A percentile compares a stretch with the other conserved stretches of the same genome.
Evolutionary conservation across 345 rosid species (phyloP).

Genomic region (Camelina laxa): DNA sequence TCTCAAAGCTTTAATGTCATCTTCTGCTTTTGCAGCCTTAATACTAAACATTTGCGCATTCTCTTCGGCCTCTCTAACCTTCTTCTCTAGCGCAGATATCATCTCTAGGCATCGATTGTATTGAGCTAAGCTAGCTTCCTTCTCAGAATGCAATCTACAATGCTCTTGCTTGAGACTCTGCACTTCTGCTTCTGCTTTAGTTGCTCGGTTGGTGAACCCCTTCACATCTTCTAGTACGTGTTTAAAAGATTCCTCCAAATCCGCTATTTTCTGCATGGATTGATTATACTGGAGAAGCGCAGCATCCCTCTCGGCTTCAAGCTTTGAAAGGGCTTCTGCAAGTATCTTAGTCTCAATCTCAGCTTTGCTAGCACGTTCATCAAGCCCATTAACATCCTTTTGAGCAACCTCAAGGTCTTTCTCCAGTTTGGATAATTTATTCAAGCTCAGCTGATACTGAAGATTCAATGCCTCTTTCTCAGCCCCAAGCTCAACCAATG

Average conservation of each 20-base stretch:
- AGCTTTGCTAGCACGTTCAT: constrained; percentile 76
- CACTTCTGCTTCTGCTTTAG: constrained; percentile 68
- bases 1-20: constrained; percentile 61
- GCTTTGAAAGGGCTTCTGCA: constrained; percentile 64
- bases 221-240: constrained; percentile 56
- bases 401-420: constrained; percentile 64
- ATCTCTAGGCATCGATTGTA: constrained; percentile 67
- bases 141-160: constrained; percentile 65
- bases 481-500: constrained; percentile 67
- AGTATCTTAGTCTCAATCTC: constrained; percentile 74
- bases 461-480: constrained; percentile 71
- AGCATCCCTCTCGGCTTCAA: constrained; percentile 79
- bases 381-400: constrained; percentile 62
- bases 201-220: constrained; percentile 56
- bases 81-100: constrained; percentile 64
- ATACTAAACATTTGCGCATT: constrained; percentile 53
- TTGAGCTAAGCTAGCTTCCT: constrained; percentile 61
- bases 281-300: constrained; percentile 67
- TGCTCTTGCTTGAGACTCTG: constrained; percentile 61
- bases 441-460: constrained; percentile 68
- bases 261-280: constrained; percentile 66
- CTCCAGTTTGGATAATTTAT: constrained; percentile 69
- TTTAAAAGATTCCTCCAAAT: constrained; percentile 54
- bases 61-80: constrained; percentile 66
- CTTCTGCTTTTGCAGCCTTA: constrained; percentile 64